Conservation (phyloP, 1,284 basidiomycete genomes). For the Cystobasidium sp. region DNA sequence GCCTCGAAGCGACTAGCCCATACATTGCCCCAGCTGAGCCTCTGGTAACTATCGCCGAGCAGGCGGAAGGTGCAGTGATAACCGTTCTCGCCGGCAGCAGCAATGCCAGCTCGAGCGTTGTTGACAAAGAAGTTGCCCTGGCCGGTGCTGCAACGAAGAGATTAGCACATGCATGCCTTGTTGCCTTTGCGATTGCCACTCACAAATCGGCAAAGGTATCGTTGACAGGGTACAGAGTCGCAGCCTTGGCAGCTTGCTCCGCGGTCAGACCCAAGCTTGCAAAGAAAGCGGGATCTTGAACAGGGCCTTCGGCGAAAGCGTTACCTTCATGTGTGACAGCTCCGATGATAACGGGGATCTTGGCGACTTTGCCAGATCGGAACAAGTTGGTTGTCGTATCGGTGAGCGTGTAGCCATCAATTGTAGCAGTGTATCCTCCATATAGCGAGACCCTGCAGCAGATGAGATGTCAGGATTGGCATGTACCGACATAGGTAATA, state of each 20-base stretch:
- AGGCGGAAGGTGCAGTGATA: conserved; percentile 38
- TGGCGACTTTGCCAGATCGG: conserved; percentile 44
- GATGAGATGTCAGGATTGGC: no score
- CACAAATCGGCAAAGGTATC: conserved; percentile 40
- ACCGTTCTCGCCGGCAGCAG: conserved; percentile 31
- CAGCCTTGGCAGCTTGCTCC: conserved; percentile 12
- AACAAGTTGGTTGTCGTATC: conserved; percentile 42
- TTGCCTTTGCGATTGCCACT: neutral
- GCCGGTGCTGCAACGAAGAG: conserved; percentile 3
- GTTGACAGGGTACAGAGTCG: conserved; percentile 42
- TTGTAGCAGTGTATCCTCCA: conserved; percentile 35
- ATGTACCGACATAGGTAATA: neutral
- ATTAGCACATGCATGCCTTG: neutral
- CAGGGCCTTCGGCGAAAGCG: conserved; percentile 11
- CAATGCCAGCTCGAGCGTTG: conserved; percentile 27
- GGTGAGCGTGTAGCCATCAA: conserved; percentile 46
- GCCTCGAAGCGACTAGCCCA: conserved; percentile 47
- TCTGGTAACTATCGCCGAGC: conserved; percentile 22
- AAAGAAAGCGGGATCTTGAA: conserved; percentile 32
- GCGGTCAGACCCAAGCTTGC: conserved; percentile 19
- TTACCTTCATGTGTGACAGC: conserved; percentile 38
- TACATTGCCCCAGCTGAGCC: conserved; percentile 29
- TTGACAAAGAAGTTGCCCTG: conserved; percentile 32
- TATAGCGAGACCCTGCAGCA: conserved; percentile 35
- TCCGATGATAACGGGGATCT: conserved; percentile 39